These are phyloP conservation scores for Spirogloea muscicola DNA, from an alignment of 139 green algal genomes.

Conservation along the genomic window DNA sequence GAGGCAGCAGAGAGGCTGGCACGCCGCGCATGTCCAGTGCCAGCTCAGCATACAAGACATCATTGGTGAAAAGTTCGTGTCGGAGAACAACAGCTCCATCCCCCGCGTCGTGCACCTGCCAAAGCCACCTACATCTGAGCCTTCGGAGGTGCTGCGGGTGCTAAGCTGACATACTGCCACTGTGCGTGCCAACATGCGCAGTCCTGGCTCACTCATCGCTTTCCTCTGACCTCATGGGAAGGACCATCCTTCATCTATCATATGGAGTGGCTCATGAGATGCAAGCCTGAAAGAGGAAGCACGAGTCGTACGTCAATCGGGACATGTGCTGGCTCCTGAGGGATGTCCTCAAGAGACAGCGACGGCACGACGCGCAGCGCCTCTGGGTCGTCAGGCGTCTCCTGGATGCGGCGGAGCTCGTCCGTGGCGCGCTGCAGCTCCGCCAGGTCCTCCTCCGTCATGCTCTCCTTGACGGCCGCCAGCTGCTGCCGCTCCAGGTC, in stretches of 20 bases:
- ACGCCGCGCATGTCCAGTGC: slow-evolving; percentile 62
- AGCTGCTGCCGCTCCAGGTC: slow-evolving; percentile 66
- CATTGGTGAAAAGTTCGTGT: slow-evolving; percentile 98
- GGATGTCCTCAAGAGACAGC: slow-evolving; percentile 82
- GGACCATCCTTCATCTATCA: no score
- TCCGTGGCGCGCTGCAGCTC: slow-evolving; percentile 63
- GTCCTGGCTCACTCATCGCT: no score
- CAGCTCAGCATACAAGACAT: slow-evolving; percentile 94
- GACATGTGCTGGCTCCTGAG: slow-evolving; percentile 69
- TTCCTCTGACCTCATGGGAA: no score
- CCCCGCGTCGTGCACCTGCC: no score
- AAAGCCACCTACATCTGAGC: no score
- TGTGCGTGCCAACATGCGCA: no score
- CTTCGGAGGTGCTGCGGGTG: no score
- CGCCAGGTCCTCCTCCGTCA: slow-evolving; percentile 63
- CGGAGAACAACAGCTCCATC: slow-evolving; percentile 73
- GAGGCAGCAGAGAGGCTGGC: slow-evolving; percentile 78
- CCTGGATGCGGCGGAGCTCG: slow-evolving; percentile 86
- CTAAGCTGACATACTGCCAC: no score
- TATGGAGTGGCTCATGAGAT: no score
- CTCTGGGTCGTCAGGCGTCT: slow-evolving; percentile 90
- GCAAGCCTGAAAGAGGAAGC: no score
- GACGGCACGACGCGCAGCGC: slow-evolving; percentile 67
- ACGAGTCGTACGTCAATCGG: slow-evolving; percentile 72
- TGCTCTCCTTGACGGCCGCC: slow-evolving; percentile 36